Percentiles rank a stretch among this genome's conserved stretches.
Evolutionary conservation across 1,284 basidiomycete genomes (phyloP).

Genomic region (Phellinidium pouzarii): DNA sequence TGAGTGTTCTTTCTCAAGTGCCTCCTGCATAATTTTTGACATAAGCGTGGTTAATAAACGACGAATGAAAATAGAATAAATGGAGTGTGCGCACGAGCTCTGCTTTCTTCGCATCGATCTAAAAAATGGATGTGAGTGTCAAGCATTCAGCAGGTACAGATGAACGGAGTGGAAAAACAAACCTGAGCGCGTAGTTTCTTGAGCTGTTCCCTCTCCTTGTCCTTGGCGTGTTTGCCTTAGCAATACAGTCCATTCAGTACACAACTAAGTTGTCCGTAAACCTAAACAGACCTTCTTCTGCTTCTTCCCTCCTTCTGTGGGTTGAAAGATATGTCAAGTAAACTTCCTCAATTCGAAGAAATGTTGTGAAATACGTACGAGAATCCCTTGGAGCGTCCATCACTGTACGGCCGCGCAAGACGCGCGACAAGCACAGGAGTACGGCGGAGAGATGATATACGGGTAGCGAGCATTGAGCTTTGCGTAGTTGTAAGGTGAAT

Average conservation of each 20-base stretch:
- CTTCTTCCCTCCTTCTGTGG: conserved; percentile 64
- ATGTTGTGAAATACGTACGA: conserved; percentile 12
- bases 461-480: conserved; percentile 16
- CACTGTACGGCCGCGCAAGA: conserved; percentile 17
- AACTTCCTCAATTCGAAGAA: conserved; percentile 3
- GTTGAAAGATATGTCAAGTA: conserved; percentile 7
- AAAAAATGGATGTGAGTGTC: conserved; percentile 5
- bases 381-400: conserved; percentile 20
- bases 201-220: conserved; percentile 48
- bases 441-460: conserved; percentile 6
- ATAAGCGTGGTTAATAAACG: conserved; percentile 3
- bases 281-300: conserved; percentile 50
- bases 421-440: conserved; percentile 6
- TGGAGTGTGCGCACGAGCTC: conserved; percentile 48
- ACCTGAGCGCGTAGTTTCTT: conserved; percentile 54
- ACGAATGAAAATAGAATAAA: conserved; percentile 13
- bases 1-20: conserved; percentile 34
- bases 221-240: conserved; percentile 54
- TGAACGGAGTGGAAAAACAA: conserved; percentile 21
- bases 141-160: background rate
- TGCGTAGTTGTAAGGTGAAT: background rate
- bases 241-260: conserved; percentile 8
- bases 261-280: background rate
- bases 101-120: conserved; percentile 53
- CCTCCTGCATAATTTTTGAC: conserved; percentile 23